A percentile compares a stretch with the other conserved stretches of the same genome.
phyloP scores from a whole-genome alignment of 306 rosid genomes.

The Cucumis cinereus region DNA sequence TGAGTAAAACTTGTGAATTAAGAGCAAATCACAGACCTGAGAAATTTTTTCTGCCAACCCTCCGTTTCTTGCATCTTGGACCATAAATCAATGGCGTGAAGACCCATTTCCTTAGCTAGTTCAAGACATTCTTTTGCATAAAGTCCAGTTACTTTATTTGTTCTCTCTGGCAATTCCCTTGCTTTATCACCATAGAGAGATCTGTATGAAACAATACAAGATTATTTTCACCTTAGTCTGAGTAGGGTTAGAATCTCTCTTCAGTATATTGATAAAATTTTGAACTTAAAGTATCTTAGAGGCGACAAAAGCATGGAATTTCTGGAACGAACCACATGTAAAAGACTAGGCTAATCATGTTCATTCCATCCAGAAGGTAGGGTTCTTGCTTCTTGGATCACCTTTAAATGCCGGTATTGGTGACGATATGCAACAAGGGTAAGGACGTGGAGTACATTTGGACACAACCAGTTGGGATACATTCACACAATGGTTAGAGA shows the following conservation, averaged over 20 bases:
- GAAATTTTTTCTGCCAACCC: conserved; percentile 73
- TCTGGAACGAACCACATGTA: neutral
- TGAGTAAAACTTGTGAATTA: neutral
- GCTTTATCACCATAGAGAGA: conserved; percentile 63
- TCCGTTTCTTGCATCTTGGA: conserved; percentile 83
- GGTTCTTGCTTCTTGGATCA: neutral
- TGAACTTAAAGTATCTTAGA: neutral
- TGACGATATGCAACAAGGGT: neutral
- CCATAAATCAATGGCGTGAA: conserved; percentile 59
- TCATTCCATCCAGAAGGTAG: neutral
- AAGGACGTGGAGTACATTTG: neutral
- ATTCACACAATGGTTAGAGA: neutral
- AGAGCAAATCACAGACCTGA: conserved; percentile 40
- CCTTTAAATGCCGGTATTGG: neutral
- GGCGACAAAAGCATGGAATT: neutral
- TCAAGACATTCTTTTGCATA: conserved; percentile 68
- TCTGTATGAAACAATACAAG: conserved; percentile 15
- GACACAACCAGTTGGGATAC: neutral
- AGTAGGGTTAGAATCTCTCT: neutral
- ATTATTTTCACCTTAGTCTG: too few species aligned
- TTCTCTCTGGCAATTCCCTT: conserved; percentile 51
- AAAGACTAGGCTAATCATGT: neutral
- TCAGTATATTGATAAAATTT: neutral
- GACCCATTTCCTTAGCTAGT: conserved; percentile 53
- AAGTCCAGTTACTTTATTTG: conserved; percentile 61